phyloP scores from a whole-genome alignment of 257 asterid genomes.

The Forsythia viridissima region DNA sequence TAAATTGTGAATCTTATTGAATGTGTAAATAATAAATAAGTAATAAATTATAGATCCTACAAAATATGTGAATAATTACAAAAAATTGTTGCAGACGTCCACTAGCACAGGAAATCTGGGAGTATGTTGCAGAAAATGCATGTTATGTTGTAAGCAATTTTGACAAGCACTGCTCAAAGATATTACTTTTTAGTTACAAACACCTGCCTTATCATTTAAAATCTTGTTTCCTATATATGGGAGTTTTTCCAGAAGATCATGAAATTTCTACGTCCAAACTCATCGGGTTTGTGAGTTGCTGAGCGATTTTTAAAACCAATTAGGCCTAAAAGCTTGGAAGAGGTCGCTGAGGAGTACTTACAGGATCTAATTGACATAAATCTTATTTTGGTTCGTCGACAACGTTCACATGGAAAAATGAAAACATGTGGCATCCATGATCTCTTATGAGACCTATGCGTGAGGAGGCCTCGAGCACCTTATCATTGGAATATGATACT shows the following conservation, averaged over 20 bases:
- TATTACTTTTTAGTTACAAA: slow-evolving; percentile 26
- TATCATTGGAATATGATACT: too few relatives aligned
- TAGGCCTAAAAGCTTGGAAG: slow-evolving; percentile 23
- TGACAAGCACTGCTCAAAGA: slow-evolving; percentile 13
- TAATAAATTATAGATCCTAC: too few relatives aligned
- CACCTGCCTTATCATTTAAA: too few relatives aligned
- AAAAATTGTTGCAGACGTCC: slow-evolving; percentile 35
- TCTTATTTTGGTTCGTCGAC: slow-evolving; percentile 15
- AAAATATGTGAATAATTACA: neutral
- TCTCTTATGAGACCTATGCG: slow-evolving; percentile 27
- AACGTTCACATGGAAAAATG: slow-evolving; percentile 2
- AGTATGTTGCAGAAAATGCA: slow-evolving; percentile 14
- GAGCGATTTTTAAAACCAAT: slow-evolving; percentile 24
- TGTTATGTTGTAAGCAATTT: neutral
- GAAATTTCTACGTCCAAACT: slow-evolving; percentile 3
- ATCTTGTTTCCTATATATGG: slow-evolving; percentile 30
- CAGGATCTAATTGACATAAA: slow-evolving; percentile 27
- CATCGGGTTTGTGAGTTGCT: slow-evolving; percentile 24
- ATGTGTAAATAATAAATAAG: too few relatives aligned
- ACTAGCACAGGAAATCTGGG: slow-evolving; percentile 26
- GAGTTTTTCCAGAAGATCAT: slow-evolving; percentile 23
- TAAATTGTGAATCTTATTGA: too few relatives aligned
- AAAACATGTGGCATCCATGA: slow-evolving; percentile 28
- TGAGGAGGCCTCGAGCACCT: neutral
- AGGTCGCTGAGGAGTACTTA: slow-evolving; percentile 20